A percentile compares a stretch with the other conserved stretches of the same genome.
Conservation (phyloP, 2,329 filamentous ascomycete genomes). For the Ilyonectria destructans region DNA sequence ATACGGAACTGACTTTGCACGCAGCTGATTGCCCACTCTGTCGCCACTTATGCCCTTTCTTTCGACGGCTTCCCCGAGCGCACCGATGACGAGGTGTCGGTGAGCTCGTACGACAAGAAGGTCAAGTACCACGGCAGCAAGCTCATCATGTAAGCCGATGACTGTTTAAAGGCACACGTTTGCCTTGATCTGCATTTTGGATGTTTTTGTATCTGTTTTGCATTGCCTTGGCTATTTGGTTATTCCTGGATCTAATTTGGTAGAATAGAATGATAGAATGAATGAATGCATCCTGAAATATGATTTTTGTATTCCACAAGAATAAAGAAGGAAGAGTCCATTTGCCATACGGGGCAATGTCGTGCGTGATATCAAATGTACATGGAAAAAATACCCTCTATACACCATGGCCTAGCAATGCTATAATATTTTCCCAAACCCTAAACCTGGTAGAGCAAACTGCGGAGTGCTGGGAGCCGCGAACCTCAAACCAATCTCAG, state of each 20-base stretch:
- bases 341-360: conserved; percentile 30
- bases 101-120: conserved; percentile 53
- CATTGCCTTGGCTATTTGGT: not conserved
- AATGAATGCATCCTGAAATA: conserved; percentile 31
- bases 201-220: conserved; percentile 22
- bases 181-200: not conserved
- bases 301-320: conserved; percentile 10
- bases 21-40: conserved; percentile 78
- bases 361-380: conserved; percentile 27
- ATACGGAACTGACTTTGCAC: conserved; percentile 37
- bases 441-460: conserved; percentile 19
- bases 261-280: conserved; percentile 14
- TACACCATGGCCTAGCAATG: conserved; percentile 29
- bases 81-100: conserved; percentile 50
- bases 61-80: conserved; percentile 78
- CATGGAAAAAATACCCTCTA: conserved; percentile 41
- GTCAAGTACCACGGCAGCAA: conserved; percentile 67
- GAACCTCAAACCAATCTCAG: conserved; percentile 8
- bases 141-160: conserved; percentile 59
- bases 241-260: conserved; percentile 22
- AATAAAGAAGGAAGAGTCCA: conserved; percentile 22
- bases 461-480: conserved; percentile 17
- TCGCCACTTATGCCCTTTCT: conserved; percentile 79
- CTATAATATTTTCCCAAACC: conserved; percentile 34
- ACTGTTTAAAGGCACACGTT: too few relatives aligned